Evolutionary conservation across 2,329 filamentous ascomycete species (phyloP), one percentile per base, ranked within the genome.

Genomic region (Hypomyces perniciosus): DNA sequence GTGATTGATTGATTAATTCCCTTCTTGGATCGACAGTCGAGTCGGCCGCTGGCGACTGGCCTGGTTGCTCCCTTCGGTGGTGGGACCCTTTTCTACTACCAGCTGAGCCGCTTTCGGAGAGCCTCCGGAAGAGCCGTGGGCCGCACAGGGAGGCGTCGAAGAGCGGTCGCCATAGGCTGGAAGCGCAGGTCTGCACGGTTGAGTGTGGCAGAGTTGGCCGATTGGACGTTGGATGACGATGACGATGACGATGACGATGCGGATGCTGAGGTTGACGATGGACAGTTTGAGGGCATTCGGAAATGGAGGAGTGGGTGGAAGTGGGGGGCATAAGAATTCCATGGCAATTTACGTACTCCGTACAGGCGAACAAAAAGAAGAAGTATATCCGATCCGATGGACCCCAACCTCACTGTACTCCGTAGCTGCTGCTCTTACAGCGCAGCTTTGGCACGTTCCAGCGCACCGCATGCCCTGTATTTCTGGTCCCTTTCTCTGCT

Each of bases 51-150:
- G 20, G 20, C 20, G 20, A 20, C 20, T 20, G 30, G 38, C 39
- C 31, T 29, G n/a, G 12, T 42, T 43, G 6, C 13, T 30, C 30
- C 34, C 46, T 39, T 30, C 33, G 8, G 10, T 43, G 40, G 26
- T 26, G n/a, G 40, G 35, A 34, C 27, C 48, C 40, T 33, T 37
- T 48, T 44, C 20, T 20, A 20, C n/a, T 20, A 26, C 42, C 48
- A 50, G 42, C 48, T 50, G 48, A 50, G 42, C 35, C 48, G 48
- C 48, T 46, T 44, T 50, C 48, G 48, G 48, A 20, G 48, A 50
- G 48, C 34, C 42, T 50, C 48, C 48, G 48, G 48, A 12, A 46
- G 42, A 50, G 42, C 48, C 34, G 41, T 46, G 33, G 40, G 20
- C 29, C 27, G 6, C 8, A 27, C 27, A 50, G 40, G 41, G 20